These are phyloP conservation scores for Brettanomyces nanus DNA, from an alignment of 805 yeast species.

Conservation along the genomic window DNA sequence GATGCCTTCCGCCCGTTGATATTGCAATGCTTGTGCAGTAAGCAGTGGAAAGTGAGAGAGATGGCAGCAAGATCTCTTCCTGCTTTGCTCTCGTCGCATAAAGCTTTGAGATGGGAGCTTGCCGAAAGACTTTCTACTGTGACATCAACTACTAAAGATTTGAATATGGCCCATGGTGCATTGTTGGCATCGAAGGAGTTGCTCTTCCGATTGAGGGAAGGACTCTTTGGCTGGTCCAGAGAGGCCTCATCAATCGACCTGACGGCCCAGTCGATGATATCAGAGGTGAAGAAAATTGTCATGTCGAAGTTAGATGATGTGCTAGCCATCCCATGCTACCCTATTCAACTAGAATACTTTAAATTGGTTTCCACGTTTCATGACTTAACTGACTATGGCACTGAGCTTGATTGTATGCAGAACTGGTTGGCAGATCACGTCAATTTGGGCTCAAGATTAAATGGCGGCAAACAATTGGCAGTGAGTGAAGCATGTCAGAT, in stretches of 20 bases:
- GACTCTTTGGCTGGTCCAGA: neutral
- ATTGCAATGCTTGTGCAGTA: conserved; percentile 38
- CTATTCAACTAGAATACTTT: conserved; percentile 18
- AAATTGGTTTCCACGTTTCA: conserved; percentile 10
- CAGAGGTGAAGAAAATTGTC: neutral
- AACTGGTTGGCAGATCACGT: conserved; percentile 29
- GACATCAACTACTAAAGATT: conserved; percentile 13
- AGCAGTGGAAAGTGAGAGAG: conserved; percentile 80
- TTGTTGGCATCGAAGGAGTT: conserved; percentile 40
- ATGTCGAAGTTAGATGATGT: conserved; percentile 14
- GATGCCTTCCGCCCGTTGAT: conserved; percentile 44
- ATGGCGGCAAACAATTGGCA: conserved; percentile 46
- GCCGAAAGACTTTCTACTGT: conserved; percentile 6
- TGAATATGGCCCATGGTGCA: conserved; percentile 53
- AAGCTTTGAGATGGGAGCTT: conserved; percentile 23
- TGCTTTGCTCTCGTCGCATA: conserved; percentile 32
- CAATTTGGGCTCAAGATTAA: conserved; percentile 20
- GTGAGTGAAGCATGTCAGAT: conserved; percentile 23
- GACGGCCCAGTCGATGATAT: neutral
- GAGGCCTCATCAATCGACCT: neutral
- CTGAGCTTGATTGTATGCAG: conserved; percentile 21
- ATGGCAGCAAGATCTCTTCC: conserved; percentile 71
- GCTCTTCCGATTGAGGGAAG: conserved; percentile 4
- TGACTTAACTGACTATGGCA: conserved; percentile 4
- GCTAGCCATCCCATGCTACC: conserved; percentile 12